Percentiles rank a stretch among this genome's conserved stretches.
These are phyloP conservation scores for Colletotrichum sp. DNA, from an alignment of 2,329 filamentous ascomycete species.

Conservation along the genomic window DNA sequence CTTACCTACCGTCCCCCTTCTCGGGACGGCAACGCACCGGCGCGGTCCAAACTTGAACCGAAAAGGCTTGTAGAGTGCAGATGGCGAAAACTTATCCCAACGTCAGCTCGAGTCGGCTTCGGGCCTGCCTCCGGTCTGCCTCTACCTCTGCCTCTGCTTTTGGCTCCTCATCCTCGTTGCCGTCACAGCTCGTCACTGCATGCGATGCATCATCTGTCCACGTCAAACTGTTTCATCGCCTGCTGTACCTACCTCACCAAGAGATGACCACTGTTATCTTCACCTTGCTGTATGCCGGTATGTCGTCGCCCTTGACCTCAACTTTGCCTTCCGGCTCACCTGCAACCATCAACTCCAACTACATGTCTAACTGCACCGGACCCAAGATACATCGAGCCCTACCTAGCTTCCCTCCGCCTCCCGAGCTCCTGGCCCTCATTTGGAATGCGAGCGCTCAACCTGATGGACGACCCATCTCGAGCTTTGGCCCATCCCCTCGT, in stretches of 20 bases:
- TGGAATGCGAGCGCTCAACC: background rate
- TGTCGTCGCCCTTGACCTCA: background rate
- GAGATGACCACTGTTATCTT: background rate
- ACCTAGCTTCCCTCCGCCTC: background rate
- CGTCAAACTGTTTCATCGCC: slow-evolving; percentile 1
- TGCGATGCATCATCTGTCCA: background rate
- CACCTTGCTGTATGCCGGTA: background rate
- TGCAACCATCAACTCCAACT: background rate
- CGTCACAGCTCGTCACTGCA: background rate
- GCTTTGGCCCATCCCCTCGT: background rate
- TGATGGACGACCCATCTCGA: background rate
- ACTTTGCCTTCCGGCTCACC: background rate
- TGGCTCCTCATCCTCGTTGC: background rate
- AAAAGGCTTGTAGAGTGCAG: background rate
- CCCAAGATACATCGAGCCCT: background rate
- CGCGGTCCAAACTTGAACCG: background rate
- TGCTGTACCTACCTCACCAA: background rate
- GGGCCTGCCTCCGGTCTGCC: background rate
- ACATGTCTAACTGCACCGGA: background rate
- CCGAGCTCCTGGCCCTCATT: background rate
- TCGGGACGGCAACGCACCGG: background rate
- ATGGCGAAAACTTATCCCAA: slow-evolving; percentile 7
- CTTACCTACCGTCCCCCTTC: background rate
- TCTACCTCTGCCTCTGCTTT: background rate
- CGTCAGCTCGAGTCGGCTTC: slow-evolving; percentile 6